Conservation (phyloP, 495 filamentous ascomycete species). For the Penicillium argentinense region DNA sequence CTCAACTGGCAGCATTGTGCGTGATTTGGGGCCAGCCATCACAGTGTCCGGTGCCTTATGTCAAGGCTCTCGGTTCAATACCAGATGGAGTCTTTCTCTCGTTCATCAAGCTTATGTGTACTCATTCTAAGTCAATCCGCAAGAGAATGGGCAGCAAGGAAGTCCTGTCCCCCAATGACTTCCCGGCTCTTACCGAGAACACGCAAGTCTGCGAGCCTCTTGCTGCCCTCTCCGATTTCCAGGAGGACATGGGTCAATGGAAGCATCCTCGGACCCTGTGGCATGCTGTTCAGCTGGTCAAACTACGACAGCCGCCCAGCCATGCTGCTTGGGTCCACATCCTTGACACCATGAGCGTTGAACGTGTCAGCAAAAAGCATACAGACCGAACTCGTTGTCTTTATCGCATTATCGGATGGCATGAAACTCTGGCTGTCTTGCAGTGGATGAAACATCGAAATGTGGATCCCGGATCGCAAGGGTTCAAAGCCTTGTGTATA, state of each 20-base stretch:
- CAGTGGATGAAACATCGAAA: conserved; percentile 39
- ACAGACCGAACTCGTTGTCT: conserved; percentile 19
- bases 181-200: conserved; percentile 29
- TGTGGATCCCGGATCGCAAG: conserved; percentile 39
- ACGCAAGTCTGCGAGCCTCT: conserved; percentile 3
- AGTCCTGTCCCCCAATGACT: conserved; percentile 28
- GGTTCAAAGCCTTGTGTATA: conserved; percentile 47
- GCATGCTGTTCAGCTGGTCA: conserved; percentile 46
- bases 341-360: conserved; percentile 27
- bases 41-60: conserved; percentile 14
- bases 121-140: conserved; percentile 15
- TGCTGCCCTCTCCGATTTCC: conserved; percentile 20
- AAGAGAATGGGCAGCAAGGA: conserved; percentile 3
- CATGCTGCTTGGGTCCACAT: conserved; percentile 43
- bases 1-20: conserved; percentile 34
- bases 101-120: conserved; percentile 50
- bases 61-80: conserved; percentile 28
- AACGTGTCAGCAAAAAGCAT: conserved; percentile 17
- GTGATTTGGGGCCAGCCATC: conserved; percentile 22
- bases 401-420: conserved; percentile 44
- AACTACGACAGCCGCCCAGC: conserved; percentile 26
- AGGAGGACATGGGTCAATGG: conserved; percentile 14
- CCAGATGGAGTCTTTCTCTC: conserved; percentile 45
- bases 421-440: conserved; percentile 32
- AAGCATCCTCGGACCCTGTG: conserved; percentile 34